Base-by-base conservation (phyloP, 345 rosid genomes). In the Euphorbia pulcherrima region DNA sequence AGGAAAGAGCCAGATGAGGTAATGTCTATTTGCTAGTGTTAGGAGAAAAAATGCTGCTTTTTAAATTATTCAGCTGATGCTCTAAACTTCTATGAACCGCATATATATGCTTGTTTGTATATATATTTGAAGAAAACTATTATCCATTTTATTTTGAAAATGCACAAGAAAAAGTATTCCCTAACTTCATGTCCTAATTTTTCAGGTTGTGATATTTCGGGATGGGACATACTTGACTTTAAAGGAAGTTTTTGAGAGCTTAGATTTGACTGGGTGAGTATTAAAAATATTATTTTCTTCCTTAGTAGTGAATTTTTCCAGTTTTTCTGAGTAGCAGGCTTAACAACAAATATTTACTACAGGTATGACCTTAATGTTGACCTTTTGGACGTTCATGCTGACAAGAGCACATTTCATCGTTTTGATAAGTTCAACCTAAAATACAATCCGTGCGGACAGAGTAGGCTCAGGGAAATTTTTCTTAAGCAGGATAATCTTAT, bases 401-500 rank as follows among this genome's bases (percentile, higher is more conserved):
- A 92, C 87, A 95, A 95, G 82, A 95, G 97, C 81, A 95, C 99
- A 21, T 92, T 95, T 79, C 99, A 95, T 77, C 97, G 99, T 24
- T 95, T 95, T 83, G 99, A 92, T 73, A 95, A 95, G 88, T 92
- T 95, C 80, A 95, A 95, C 72, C 96, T 95, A 16, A 95, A 95
- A 85, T 95, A 95, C 65, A 95, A 95, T 83, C 99, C 99, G 27
- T 95, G 99, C 67, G 99, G 99, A 67, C 99, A 95, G 80, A 95
- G 99, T 83, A 85, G 99, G 80, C 98, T 95, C 35, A 85, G 99
- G 84, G 99, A 95, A 77, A 95, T 95, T 74, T 95, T 95, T 82
- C 97, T 95, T 67, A 95, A 95, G 82, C 99, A 95, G 78, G 99
- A 95, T 65, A 95, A 95, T 82, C 97, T 95, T 57, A 88, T 95